Percentiles rank a stretch among this genome's conserved stretches.
Evolutionary conservation across 2,329 filamentous ascomycete genomes (phyloP).

Genomic region (Trichoderma arundinaceum): DNA sequence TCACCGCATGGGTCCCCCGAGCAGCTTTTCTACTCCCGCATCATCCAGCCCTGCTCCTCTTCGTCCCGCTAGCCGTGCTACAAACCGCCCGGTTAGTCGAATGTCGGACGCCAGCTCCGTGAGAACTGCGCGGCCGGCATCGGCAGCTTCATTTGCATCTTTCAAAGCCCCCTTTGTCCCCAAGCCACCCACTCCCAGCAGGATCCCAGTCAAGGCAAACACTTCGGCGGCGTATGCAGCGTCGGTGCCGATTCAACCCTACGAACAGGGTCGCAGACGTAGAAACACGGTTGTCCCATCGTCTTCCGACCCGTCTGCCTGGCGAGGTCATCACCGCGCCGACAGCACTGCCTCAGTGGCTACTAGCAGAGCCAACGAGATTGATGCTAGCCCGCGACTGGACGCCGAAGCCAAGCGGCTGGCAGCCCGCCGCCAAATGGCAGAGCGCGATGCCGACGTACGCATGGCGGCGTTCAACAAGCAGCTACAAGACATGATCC

Average conservation of each 20-base stretch:
- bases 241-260: conserved; percentile 36
- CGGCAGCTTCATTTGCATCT: conserved; percentile 43
- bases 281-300: conserved; percentile 26
- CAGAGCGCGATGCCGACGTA: conserved; percentile 79
- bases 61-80: conserved; percentile 34
- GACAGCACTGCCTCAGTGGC: conserved; percentile 52
- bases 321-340: conserved; percentile 49
- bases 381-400: conserved; percentile 54
- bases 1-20: conserved; percentile 53
- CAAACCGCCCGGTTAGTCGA: conserved; percentile 47
- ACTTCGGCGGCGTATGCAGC: conserved; percentile 27
- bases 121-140: conserved; percentile 37
- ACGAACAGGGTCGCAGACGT: conserved; percentile 34
- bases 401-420: conserved; percentile 74
- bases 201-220: conserved; percentile 47
- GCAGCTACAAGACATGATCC: conserved; percentile 83
- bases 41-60: conserved; percentile 25
- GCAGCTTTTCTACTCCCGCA: conserved; percentile 12
- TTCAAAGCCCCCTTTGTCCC: conserved; percentile 14
- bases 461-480: conserved; percentile 80
- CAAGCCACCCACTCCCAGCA: conserved; percentile 49
- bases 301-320: conserved; percentile 12
- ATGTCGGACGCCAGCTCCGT: conserved; percentile 49
- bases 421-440: conserved; percentile 71
- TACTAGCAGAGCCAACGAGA: conserved; percentile 40